Evolutionary conservation across 1,139 yeast species (phyloP).

Genomic region (Tardiomyces digboiensis): DNA sequence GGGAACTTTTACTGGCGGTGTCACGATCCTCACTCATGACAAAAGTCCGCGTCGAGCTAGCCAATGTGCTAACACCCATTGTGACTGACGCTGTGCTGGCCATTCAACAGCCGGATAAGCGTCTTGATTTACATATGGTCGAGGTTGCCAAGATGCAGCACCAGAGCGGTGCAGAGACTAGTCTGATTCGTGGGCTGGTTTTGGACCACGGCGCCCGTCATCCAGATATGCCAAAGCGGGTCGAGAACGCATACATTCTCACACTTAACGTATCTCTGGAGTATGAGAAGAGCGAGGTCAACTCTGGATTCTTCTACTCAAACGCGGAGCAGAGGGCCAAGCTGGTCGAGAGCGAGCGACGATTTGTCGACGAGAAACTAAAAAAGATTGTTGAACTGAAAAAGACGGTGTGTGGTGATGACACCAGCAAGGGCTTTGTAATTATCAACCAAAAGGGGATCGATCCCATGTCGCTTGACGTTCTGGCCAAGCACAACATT

Average conservation of each 20-base stretch:
- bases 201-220: slow-evolving; percentile 98
- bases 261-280: slow-evolving; percentile 91
- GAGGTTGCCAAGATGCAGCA: slow-evolving; percentile 99
- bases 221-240: slow-evolving; percentile 95
- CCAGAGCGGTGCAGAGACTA: slow-evolving; percentile 75
- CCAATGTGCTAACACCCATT: slow-evolving; percentile 80
- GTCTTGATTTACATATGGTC: slow-evolving; percentile 89
- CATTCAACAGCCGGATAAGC: slow-evolving; percentile 44
- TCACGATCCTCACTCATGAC: slow-evolving; percentile 87
- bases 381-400: slow-evolving; percentile 87
- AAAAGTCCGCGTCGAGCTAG: slow-evolving; percentile 66
- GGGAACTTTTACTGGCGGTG: slow-evolving; percentile 85
- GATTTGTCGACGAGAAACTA: slow-evolving; percentile 90
- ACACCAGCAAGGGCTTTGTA: slow-evolving; percentile 72
- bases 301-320: slow-evolving; percentile 92
- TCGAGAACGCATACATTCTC: slow-evolving; percentile 74
- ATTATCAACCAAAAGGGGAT: slow-evolving; percentile 98
- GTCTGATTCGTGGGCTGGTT: slow-evolving; percentile 79
- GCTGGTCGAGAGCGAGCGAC: slow-evolving; percentile 87
- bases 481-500: slow-evolving; percentile 87
- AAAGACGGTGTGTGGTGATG: slow-evolving; percentile 80
- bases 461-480: slow-evolving; percentile 96
- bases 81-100: slow-evolving; percentile 94
- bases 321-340: slow-evolving; percentile 95
- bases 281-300: slow-evolving; percentile 96